Percentiles rank a stretch among this genome's conserved stretches.
These are phyloP conservation scores for Ogataea nonfermentans DNA, from an alignment of 805 yeast genomes.

Conservation along the genomic window DNA sequence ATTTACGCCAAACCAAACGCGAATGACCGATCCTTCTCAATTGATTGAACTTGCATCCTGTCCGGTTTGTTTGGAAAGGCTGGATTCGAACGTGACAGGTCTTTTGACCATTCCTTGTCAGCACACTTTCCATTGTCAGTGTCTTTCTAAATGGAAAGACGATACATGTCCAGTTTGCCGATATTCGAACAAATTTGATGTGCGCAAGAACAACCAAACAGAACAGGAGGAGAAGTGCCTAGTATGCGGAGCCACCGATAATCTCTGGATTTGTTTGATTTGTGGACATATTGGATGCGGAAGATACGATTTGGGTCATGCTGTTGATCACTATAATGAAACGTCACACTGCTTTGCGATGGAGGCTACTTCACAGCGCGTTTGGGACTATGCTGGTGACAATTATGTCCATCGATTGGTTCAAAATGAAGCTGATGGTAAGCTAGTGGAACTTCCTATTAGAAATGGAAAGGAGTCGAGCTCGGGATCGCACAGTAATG, in stretches of 20 bases:
- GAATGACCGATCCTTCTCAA: constrained; percentile 2
- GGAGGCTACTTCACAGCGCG: constrained; percentile 81
- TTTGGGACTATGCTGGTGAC: constrained; percentile 94
- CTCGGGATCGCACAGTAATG: constrained; percentile 19
- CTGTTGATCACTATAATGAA: constrained; percentile 71
- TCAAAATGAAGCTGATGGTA: constrained; percentile 86
- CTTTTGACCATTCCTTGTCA: constrained; percentile 86
- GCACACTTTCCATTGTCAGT: constrained; percentile 89
- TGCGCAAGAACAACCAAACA: constrained; percentile 20
- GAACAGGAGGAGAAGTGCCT: constrained; percentile 45
- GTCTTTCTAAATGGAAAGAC: constrained; percentile 85
- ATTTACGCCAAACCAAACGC: constrained; percentile 33
- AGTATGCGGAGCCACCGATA: constrained; percentile 56
- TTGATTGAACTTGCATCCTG: constrained; percentile 76
- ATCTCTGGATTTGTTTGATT: constrained; percentile 84
- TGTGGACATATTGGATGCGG: constrained; percentile 96
- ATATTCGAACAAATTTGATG: constrained; percentile 50
- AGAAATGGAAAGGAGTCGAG: constrained; percentile 23
- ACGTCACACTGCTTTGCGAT: constrained; percentile 89
- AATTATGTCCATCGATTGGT: constrained; percentile 83
- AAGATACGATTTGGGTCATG: constrained; percentile 81
- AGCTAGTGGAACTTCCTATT: constrained; percentile 71
- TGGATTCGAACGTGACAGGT: constrained; percentile 81
- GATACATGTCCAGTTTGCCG: constrained; percentile 91
- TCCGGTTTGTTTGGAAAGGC: constrained; percentile 86